Conservation (phyloP, 345 rosid species). For the Erucastrum elatum region DNA sequence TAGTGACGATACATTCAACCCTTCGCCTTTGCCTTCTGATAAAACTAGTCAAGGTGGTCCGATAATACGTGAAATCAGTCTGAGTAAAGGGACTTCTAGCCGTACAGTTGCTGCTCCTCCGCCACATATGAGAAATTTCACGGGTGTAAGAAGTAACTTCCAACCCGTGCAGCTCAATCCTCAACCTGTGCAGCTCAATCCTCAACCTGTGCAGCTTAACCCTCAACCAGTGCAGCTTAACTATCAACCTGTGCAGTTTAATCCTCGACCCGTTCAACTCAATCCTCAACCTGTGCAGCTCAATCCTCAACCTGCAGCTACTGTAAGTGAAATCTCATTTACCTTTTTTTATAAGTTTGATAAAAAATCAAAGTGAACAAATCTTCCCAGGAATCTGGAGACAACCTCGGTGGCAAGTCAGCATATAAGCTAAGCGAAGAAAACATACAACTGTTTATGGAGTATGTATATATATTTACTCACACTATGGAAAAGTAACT, state of each 20-base stretch:
- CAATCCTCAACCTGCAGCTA: slow-evolving; percentile 6
- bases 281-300: too few relatives aligned
- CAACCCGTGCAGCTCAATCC: slow-evolving; percentile 20
- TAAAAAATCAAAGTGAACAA: background rate
- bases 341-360: background rate
- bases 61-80: slow-evolving; percentile 34
- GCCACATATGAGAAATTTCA: slow-evolving; percentile 33
- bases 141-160: slow-evolving; percentile 18
- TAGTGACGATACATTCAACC: slow-evolving; percentile 19
- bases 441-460: slow-evolving; percentile 67
- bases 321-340: slow-evolving; percentile 16
- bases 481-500: background rate
- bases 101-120: slow-evolving; percentile 16
- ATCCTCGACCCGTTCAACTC: too few relatives aligned
- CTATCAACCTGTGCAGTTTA: background rate
- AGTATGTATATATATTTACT: slow-evolving; percentile 35
- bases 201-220: background rate
- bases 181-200: background rate
- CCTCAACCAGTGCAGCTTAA: background rate
- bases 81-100: slow-evolving; percentile 3
- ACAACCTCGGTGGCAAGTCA: slow-evolving; percentile 39
- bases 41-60: slow-evolving; percentile 19
- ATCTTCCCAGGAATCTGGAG: slow-evolving; percentile 15
- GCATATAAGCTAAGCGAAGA: slow-evolving; percentile 63
- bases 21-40: background rate